Conservation (phyloP, 257 asterid species). For the Primulina tabacum region DNA sequence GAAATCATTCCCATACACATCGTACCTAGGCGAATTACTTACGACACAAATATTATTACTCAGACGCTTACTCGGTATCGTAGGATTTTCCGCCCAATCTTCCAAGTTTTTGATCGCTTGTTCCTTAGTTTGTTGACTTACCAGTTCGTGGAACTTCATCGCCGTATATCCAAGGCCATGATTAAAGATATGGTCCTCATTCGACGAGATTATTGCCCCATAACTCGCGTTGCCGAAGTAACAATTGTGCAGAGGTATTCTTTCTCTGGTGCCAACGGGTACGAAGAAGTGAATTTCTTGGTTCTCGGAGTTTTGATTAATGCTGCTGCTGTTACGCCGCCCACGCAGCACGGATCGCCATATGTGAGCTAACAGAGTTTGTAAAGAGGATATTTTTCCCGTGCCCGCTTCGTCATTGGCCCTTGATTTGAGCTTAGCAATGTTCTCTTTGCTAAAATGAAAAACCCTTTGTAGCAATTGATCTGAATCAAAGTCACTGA, state of each 20-base stretch:
- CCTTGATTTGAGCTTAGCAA: constrained; percentile 34
- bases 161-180: constrained; percentile 34
- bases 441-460: constrained; percentile 35
- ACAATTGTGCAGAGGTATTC: constrained; percentile 33
- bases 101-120: neutral
- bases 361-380: constrained; percentile 36
- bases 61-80: neutral
- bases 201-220: neutral
- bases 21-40: constrained; percentile 46
- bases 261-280: constrained; percentile 28
- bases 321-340: neutral
- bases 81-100: constrained; percentile 24
- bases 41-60: constrained; percentile 15
- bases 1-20: constrained; percentile 46
- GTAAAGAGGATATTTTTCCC: constrained; percentile 38
- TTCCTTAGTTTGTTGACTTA: constrained; percentile 27
- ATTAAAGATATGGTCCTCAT: constrained; percentile 8
- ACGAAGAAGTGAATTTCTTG: constrained; percentile 4
- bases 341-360: constrained; percentile 34
- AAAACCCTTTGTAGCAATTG: constrained; percentile 35
- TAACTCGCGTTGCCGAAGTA: constrained; percentile 43
- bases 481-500: neutral
- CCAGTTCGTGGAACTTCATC: constrained; percentile 24
- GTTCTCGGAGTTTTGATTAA: neutral
- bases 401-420: constrained; percentile 34